Conservation (phyloP, 2,329 filamentous ascomycete species). For the Pseudogymnoascus sp. region DNA sequence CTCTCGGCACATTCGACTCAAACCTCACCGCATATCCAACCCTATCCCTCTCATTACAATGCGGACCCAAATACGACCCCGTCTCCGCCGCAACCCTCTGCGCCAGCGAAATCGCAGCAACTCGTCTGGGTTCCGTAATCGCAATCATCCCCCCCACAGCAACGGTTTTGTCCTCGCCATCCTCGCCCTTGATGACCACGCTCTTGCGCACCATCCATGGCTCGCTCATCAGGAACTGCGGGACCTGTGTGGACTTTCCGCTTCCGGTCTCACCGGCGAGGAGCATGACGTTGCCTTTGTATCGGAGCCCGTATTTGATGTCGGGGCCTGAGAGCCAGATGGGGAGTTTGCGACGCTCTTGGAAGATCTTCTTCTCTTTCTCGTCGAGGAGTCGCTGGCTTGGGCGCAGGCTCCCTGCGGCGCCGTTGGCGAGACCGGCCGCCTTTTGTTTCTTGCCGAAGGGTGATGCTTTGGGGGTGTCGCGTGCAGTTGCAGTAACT, state of each 20-base stretch:
- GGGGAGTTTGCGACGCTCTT: constrained; percentile 22
- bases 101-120: constrained; percentile 87
- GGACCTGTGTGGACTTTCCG: constrained; percentile 93
- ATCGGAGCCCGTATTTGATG: constrained; percentile 22
- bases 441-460: neutral
- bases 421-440: neutral
- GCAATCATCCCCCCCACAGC: constrained; percentile 73
- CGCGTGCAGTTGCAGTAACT: neutral
- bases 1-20: constrained; percentile 73
- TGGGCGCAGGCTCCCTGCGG: neutral
- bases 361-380: constrained; percentile 14
- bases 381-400: neutral
- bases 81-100: constrained; percentile 80
- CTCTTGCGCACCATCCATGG: constrained; percentile 64
- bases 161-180: constrained; percentile 34
- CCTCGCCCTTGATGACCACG: constrained; percentile 37
- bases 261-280: constrained; percentile 91
- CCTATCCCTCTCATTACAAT: constrained; percentile 36
- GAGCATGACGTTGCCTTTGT: constrained; percentile 58
- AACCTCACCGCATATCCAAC: constrained; percentile 96
- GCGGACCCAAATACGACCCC: constrained; percentile 55
- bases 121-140: constrained; percentile 87
- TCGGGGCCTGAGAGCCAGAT: constrained; percentile 24
- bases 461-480: neutral
- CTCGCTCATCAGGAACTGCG: constrained; percentile 76